Base-by-base conservation (phyloP, 176 grass and related monocot species). In the Hordeum marinum region DNA sequence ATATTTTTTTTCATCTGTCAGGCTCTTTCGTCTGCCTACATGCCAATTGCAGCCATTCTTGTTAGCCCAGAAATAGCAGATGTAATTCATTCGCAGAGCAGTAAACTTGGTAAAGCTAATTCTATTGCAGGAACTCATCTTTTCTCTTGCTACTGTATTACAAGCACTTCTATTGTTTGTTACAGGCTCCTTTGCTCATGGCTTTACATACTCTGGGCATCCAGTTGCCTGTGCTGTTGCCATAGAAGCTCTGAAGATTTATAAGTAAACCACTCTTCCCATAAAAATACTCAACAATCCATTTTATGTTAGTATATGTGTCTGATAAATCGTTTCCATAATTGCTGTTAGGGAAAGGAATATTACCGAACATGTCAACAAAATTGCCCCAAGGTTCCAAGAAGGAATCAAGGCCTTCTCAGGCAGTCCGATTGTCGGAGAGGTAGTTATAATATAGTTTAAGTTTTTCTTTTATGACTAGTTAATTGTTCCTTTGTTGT, bases 181-280 rank as follows among this genome's bases (percentile, higher is more conserved):
- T 42, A 35, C 60, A 98, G 93, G 96, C 82, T 96, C 96, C 69
- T 99, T 99, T 86, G 52, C 93, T 84, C 96, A 98, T 73, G 96
- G 96, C 42, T 98, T 98, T 85, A 98, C 96, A 48, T 96, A 96
- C 69, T 99, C 96, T 1, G 96, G 96, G 6, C 96, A 96, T 88
- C 96, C 93, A 41, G 93, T 95, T 31, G 84, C 93, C 9, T 99
- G 93, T 74, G 90, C 91, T 76, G 96, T 99, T 36, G 96, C 96
- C 37, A 68, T 99, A 81, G 96, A 99, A 93, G 52, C 93, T 23
- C 65, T 99, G 79, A 95, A 95, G 86, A 94, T 96, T 57, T 99
- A 99, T 21, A 89, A 89, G 96, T 92, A 87, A 83, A 76, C 4
- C 20, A 26, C 42, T 48, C 0, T 65, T 72, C 57, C 11, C 35